A percentile compares a stretch with the other conserved stretches of the same genome.
Conservation (phyloP, 495 filamentous ascomycete species). For the Pseudevernia furfuracea region DNA sequence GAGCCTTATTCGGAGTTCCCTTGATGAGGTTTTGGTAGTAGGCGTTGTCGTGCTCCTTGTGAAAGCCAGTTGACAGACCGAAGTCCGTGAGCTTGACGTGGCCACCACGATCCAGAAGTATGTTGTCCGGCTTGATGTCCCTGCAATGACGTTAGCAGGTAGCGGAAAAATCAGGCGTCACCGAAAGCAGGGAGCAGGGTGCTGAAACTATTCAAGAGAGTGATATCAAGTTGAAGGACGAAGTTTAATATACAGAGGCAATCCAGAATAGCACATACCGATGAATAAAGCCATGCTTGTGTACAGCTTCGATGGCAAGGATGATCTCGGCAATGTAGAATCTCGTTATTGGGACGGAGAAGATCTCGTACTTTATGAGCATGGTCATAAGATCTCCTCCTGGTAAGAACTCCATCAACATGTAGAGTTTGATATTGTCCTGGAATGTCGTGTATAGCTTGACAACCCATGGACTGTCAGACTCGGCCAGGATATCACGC, state of each 20-base stretch:
- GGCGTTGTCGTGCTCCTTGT: slow-evolving; percentile 93
- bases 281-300: slow-evolving; percentile 97
- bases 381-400: slow-evolving; percentile 99
- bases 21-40: slow-evolving; percentile 97
- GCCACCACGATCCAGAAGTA: slow-evolving; percentile 86
- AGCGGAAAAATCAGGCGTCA: not conserved
- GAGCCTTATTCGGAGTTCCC: slow-evolving; percentile 59
- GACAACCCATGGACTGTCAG: slow-evolving; percentile 97
- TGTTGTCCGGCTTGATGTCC: slow-evolving; percentile 99
- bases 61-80: slow-evolving; percentile 94
- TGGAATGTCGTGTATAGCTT: slow-evolving; percentile 98
- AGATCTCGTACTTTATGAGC: slow-evolving; percentile 99
- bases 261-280: slow-evolving; percentile 51
- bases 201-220: not conserved
- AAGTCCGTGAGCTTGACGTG: slow-evolving; percentile 99
- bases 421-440: slow-evolving; percentile 88
- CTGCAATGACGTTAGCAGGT: slow-evolving; percentile 38
- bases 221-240: not conserved
- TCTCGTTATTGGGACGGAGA: slow-evolving; percentile 94
- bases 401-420: slow-evolving; percentile 98
- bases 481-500: slow-evolving; percentile 94
- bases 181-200: not conserved
- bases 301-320: slow-evolving; percentile 93
- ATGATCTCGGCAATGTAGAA: slow-evolving; percentile 99
- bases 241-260: not conserved